Evolutionary conservation across 495 filamentous ascomycete genomes (phyloP), one percentile per base, ranked within the genome.

Genomic region (Cryomyces antarcticus): DNA sequence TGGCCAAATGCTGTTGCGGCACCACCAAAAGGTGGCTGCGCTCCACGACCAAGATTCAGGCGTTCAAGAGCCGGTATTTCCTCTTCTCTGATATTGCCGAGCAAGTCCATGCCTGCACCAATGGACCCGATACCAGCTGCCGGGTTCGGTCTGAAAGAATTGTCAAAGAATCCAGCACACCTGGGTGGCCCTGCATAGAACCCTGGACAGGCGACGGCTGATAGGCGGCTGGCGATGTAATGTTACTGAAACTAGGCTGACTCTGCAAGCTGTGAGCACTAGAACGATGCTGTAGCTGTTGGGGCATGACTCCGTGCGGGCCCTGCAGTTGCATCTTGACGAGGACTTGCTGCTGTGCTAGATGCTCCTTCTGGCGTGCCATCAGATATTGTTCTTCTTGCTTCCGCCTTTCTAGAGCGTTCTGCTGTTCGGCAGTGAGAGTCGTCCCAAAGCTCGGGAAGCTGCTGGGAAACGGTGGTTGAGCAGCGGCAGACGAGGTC

Each of bases 401-500:
- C 66, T 97, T 97, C 24, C 92, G 71, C 35, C 89, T 71, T 58
- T 97, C 89, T 7, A 97, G 66, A 11, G 89, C 88, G 59, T 97
- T 97, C 53, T 97, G 89, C 62, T 97, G 89, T 51, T 93, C 86
- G 0, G 89, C 89, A 3, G 89, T 96, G 49, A 97, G 65, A 9
- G 92, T 96, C 11, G 92, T 87, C n/a, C 89, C 89, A 55, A 96
- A 97, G 52, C 82, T 93, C 2, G 89, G 89, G 61, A 97, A 96
- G 42, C 82, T 84, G 44, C 73, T 80, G 7, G 87, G 83, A 53
- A 97, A 93, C n/a, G 89, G 89, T 39, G 89, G 89, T 45, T 95
- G 82, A 38, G 84, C 80, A 31, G 78, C 58, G 28, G 54, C 54
- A 24, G 57, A 54, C 6, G 41, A 28, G 37, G 64, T 58, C 51